phyloP scores from a whole-genome alignment of 805 yeast species.

The Saturnispora sanitii region DNA sequence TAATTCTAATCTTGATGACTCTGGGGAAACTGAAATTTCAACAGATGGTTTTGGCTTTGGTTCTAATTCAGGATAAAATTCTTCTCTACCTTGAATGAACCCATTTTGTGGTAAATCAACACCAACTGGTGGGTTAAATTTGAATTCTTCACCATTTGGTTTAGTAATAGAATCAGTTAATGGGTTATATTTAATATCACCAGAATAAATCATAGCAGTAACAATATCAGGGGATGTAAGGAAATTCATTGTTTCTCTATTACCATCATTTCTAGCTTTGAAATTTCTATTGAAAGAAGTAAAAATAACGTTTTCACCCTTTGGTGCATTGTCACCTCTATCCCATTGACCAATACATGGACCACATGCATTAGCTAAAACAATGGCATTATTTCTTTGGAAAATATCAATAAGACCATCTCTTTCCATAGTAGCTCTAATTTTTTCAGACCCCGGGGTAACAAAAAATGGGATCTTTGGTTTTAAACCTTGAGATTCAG shows the following conservation, averaged over 20 bases:
- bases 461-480: conserved; percentile 88
- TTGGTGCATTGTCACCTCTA: conserved; percentile 75
- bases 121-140: conserved; percentile 79
- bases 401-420: conserved; percentile 88
- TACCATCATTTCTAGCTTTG: conserved; percentile 96
- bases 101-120: conserved; percentile 85
- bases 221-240: conserved; percentile 96
- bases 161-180: conserved; percentile 81
- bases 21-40: conserved; percentile 52
- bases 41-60: conserved; percentile 48
- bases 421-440: conserved; percentile 95
- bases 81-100: conserved; percentile 73
- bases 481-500: conserved; percentile 82
- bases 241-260: conserved; percentile 94
- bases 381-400: conserved; percentile 86
- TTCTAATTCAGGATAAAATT: conserved; percentile 46
- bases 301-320: conserved; percentile 93
- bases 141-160: conserved; percentile 83
- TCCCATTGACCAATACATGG: conserved; percentile 99
- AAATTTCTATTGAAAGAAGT: conserved; percentile 97
- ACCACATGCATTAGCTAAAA: conserved; percentile 96
- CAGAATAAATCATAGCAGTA: conserved; percentile 91
- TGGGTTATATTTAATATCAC: conserved; percentile 95
- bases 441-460: conserved; percentile 97
- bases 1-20: conserved; percentile 85